These are phyloP conservation scores for Candida tetrigidarum DNA, from an alignment of 1,139 yeast genomes.

Conservation along the genomic window DNA sequence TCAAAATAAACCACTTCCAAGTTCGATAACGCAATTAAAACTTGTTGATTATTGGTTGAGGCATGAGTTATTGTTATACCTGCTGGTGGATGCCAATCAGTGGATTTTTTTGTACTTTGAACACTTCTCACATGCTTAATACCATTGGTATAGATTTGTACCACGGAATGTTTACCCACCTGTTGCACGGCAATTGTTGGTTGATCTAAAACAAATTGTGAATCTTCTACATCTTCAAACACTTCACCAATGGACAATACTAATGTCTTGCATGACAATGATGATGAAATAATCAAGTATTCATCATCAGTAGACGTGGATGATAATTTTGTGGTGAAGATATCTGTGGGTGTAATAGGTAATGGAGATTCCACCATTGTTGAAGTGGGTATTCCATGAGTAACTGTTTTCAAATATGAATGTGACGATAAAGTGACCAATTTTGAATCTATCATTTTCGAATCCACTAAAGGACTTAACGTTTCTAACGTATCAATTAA, in stretches of 20 bases:
- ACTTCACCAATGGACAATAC: slow-evolving; percentile 80
- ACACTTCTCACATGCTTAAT: slow-evolving; percentile 59
- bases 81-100: slow-evolving; percentile 87
- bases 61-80: slow-evolving; percentile 69
- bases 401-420: slow-evolving; percentile 53
- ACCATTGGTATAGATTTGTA: slow-evolving; percentile 79
- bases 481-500: slow-evolving; percentile 56
- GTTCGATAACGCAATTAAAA: slow-evolving; percentile 72
- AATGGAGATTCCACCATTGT: slow-evolving; percentile 74
- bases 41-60: slow-evolving; percentile 67
- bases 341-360: slow-evolving; percentile 61
- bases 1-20: slow-evolving; percentile 85
- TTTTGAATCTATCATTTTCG: slow-evolving; percentile 38
- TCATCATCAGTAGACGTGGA: slow-evolving; percentile 56
- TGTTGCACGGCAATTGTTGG: slow-evolving; percentile 74
- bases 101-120: slow-evolving; percentile 24
- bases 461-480: slow-evolving; percentile 61
- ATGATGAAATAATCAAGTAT: slow-evolving; percentile 69
- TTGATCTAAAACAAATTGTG: slow-evolving; percentile 59
- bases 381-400: slow-evolving; percentile 64
- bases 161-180: slow-evolving; percentile 64
- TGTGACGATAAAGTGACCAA: slow-evolving; percentile 34
- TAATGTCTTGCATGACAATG: slow-evolving; percentile 60
- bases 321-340: slow-evolving; percentile 61
- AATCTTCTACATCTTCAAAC: slow-evolving; percentile 75